Conservation (phyloP, 2,329 filamentous ascomycete genomes). For the Rasamsonia emersonii region DNA sequence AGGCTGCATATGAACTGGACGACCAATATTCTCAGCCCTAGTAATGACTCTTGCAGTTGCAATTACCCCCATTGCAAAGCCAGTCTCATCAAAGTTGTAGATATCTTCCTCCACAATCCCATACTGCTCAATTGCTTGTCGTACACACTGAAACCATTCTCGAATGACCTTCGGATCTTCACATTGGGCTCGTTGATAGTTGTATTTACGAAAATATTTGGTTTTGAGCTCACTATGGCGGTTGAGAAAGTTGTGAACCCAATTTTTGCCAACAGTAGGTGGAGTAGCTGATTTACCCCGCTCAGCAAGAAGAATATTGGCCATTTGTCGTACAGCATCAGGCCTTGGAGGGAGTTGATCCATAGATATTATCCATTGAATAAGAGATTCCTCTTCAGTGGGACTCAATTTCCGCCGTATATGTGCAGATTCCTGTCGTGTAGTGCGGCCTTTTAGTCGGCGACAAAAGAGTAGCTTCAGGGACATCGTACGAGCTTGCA, state of each 20-base stretch:
- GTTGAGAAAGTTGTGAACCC: conserved; percentile 5
- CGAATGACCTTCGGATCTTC: conserved; percentile 2
- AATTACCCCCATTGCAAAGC: conserved; percentile 12
- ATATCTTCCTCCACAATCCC: conserved; percentile 10
- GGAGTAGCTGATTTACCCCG: neutral
- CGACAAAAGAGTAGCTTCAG: neutral
- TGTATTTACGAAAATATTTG: conserved; percentile 4
- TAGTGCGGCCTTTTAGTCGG: neutral
- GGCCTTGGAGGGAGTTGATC: neutral
- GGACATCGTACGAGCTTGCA: neutral
- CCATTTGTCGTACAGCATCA: conserved; percentile 1
- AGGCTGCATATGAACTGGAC: conserved; percentile 7
- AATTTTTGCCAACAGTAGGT: conserved; percentile 4
- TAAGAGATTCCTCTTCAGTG: conserved; percentile 1
- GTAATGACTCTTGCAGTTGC: conserved; percentile 9
- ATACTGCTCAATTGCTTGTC: conserved; percentile 6
- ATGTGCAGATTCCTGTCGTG: neutral
- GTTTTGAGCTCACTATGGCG: conserved; percentile 3
- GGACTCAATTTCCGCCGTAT: neutral
- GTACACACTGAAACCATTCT: conserved; percentile 6
- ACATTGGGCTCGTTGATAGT: conserved; percentile 2
- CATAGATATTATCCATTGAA: neutral
- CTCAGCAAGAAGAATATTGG: conserved; percentile 6
- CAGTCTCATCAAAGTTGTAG: conserved; percentile 14
- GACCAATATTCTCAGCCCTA: conserved; percentile 9